These are phyloP conservation scores for Nothomitra cinnamomea DNA, from an alignment of 2,329 filamentous ascomycete genomes.

Conservation along the genomic window DNA sequence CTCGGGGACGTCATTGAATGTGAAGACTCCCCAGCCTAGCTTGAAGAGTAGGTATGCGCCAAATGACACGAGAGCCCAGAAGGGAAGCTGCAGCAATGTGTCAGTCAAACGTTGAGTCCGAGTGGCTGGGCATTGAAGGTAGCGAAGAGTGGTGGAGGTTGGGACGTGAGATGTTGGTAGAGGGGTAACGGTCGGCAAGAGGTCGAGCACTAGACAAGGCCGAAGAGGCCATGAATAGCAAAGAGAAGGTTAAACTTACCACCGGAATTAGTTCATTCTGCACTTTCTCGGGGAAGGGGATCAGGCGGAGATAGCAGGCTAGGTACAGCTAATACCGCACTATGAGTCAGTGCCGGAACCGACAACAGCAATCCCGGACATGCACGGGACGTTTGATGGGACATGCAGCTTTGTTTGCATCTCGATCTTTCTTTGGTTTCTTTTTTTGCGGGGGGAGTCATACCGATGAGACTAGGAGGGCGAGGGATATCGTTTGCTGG, in stretches of 20 bases:
- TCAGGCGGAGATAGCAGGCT: slow-evolving; percentile 63
- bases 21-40: slow-evolving; percentile 81
- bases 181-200: not conserved
- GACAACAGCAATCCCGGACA: slow-evolving; percentile 2
- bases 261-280: slow-evolving; percentile 79
- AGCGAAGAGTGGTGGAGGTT: not conserved
- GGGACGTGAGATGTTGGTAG: not conserved
- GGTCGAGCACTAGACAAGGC: not conserved
- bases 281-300: slow-evolving; percentile 61
- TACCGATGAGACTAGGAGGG: slow-evolving; percentile 78
- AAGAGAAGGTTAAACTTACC: slow-evolving; percentile 36
- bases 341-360: slow-evolving; percentile 13
- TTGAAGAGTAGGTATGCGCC: slow-evolving; percentile 84
- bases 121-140: slow-evolving; percentile 5
- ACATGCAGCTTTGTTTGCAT: not conserved
- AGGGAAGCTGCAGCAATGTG: slow-evolving; percentile 49
- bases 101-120: slow-evolving; percentile 6
- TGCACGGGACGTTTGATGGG: not conserved
- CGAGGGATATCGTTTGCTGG: slow-evolving; percentile 77
- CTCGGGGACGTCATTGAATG: slow-evolving; percentile 88
- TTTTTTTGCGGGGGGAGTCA: slow-evolving; percentile 15
- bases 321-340: slow-evolving; percentile 58
- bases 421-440: no score
- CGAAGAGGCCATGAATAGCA: not conserved
- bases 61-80: slow-evolving; percentile 83